Conservation (phyloP, 208 protist species). For the Borovskyia barvae region DNA sequence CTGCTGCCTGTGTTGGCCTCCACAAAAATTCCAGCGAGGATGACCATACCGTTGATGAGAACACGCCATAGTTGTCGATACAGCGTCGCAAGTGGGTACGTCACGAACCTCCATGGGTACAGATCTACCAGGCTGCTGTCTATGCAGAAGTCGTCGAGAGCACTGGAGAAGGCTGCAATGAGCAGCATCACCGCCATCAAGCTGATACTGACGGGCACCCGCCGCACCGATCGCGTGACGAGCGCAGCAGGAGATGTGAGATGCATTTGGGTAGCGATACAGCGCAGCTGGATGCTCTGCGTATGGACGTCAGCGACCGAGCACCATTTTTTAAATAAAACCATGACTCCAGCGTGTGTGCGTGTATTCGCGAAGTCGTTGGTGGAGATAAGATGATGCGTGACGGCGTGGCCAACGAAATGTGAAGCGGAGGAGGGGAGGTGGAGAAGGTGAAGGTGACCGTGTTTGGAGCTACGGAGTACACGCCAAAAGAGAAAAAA, state of each 20-base stretch:
- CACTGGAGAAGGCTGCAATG: neutral
- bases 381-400: no score
- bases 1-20: conserved; percentile 26
- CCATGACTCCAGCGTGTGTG: no score
- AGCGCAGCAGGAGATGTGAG: neutral
- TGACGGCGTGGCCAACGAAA: no score
- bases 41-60: conserved; percentile 7
- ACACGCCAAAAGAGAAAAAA: no score
- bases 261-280: neutral
- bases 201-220: conserved; percentile 1
- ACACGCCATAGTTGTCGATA: conserved; percentile 6
- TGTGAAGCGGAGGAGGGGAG: no score
- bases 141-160: neutral
- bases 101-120: conserved; percentile 13
- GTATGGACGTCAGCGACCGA: no score
- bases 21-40: conserved; percentile 25
- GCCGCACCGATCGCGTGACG: neutral
- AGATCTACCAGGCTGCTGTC: neutral
- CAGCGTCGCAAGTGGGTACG: conserved; percentile 11
- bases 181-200: neutral
- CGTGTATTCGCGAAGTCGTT: no score
- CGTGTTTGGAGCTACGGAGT: no score
- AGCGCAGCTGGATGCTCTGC: no score
- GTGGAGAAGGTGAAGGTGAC: no score
- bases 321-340: no score